Base-by-base conservation (phyloP, 345 rosid genomes). In the Salix dunnii region DNA sequence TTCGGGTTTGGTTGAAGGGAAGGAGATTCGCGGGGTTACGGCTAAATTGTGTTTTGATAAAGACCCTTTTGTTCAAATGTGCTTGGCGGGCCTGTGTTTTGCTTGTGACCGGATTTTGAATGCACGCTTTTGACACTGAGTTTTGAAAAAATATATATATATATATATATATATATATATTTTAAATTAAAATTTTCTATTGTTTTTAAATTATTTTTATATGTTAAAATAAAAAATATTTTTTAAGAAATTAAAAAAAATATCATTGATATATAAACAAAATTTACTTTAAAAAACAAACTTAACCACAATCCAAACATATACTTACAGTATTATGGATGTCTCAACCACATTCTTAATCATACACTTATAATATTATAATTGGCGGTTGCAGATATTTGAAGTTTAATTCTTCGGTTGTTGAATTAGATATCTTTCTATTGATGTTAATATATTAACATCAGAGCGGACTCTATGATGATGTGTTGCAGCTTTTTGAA, bases 41-140 rank as follows among this genome's bases (percentile, higher is more conserved):
- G 73, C 77, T 5, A 89, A 87, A 87, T 64, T 70, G 35, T 90
- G 89, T 6, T 78, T 86, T 51, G 79, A 83, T 28, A 79, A 83
- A 0, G 93, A 90, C 84, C 89, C 87, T 4, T 89, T 90, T 78
- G 83, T 90, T 71, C 86, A 88, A 79, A 89, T 91, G 67, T 82
- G 80, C 73, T 76, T 90, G 74, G 40, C 85, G 27, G 79, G 83
- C 0, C 28, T 88, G 88, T 89, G 91, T 21, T 73, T 79, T 0
- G 77, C 77, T 4, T 89, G 88, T 55, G 86, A 86, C 10, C 72
- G 76, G 73, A 71, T 87, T 51, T 23, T 6, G 13, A 80, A 77
- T 6, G 91, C 93, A 2, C 88, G 33, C 33, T n/a, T n/a, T n/a
- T 3, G 33, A 31, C 33, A 31, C 33, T 31, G 33, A n/a, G n/a